These are phyloP conservation scores for Vitis vinifera DNA, from an alignment of 164 flowering plant species.

Conservation along the genomic window DNA sequence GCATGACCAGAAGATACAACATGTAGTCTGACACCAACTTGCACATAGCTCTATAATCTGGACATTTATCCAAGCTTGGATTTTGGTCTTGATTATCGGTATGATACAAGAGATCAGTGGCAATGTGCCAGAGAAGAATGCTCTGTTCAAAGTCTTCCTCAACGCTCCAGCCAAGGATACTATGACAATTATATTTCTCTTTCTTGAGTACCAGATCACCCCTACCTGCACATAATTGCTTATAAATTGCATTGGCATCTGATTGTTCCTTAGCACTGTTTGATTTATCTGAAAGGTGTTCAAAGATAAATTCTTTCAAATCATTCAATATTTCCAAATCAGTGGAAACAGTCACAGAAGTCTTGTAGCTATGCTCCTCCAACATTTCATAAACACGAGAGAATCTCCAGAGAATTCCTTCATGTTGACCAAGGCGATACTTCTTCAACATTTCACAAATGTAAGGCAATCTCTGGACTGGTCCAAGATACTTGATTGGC, in stretches of 20 bases:
- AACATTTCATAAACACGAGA: too few relatives aligned
- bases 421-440: background rate
- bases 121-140: constrained; percentile 26
- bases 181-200: background rate
- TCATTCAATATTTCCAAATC: background rate
- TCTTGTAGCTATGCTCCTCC: too few relatives aligned
- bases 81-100: background rate
- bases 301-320: background rate
- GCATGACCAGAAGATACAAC: background rate
- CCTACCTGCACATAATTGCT: background rate
- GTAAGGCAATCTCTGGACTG: background rate
- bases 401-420: too few relatives aligned
- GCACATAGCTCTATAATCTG: background rate
- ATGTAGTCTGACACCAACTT: constrained; percentile 19
- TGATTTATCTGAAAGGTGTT: background rate
- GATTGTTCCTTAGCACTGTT: too few relatives aligned
- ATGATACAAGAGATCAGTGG: constrained; percentile 14
- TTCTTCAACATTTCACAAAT: background rate
- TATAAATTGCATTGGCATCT: background rate
- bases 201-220: background rate
- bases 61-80: too few relatives aligned
- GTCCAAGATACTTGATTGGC: background rate
- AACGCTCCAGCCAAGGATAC: constrained; percentile 3
- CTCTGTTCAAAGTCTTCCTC: background rate
- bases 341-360: background rate